Percentiles rank a stretch among this genome's conserved stretches.
Conservation (phyloP, 1,139 yeast species). For the Suhomyces guaymorum region DNA sequence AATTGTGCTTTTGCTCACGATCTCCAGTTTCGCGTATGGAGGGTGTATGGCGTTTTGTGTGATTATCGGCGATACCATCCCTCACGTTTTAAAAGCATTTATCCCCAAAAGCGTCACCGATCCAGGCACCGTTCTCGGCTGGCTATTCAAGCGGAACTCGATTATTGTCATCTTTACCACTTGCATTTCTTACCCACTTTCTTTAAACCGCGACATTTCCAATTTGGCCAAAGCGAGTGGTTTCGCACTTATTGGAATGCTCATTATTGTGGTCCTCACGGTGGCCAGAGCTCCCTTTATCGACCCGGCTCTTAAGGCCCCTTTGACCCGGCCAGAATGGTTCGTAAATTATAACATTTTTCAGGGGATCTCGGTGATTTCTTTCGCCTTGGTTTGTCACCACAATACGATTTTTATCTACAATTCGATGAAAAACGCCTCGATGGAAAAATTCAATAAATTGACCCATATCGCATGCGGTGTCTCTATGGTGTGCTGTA, state of each 20-base stretch:
- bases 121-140: constrained; percentile 38
- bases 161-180: constrained; percentile 70
- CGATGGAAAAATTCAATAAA: constrained; percentile 68
- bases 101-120: constrained; percentile 52
- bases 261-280: constrained; percentile 71
- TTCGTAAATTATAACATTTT: constrained; percentile 67
- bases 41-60: constrained; percentile 94
- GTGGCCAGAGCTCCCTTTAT: constrained; percentile 71
- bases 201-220: constrained; percentile 78
- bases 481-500: constrained; percentile 78
- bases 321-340: constrained; percentile 48
- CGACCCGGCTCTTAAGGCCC: constrained; percentile 48
- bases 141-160: constrained; percentile 64
- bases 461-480: constrained; percentile 84
- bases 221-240: constrained; percentile 87
- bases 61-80: constrained; percentile 92
- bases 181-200: constrained; percentile 78
- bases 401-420: constrained; percentile 90
- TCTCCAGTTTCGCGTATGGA: constrained; percentile 89
- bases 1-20: constrained; percentile 66
- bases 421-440: constrained; percentile 76
- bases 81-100: constrained; percentile 77
- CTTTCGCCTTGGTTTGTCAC: constrained; percentile 93
- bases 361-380: constrained; percentile 88
- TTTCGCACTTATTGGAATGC: constrained; percentile 83